Evolutionary conservation across 371 early-diverging fungal species (phyloP).

Genomic region (Circinella umbellata): DNA sequence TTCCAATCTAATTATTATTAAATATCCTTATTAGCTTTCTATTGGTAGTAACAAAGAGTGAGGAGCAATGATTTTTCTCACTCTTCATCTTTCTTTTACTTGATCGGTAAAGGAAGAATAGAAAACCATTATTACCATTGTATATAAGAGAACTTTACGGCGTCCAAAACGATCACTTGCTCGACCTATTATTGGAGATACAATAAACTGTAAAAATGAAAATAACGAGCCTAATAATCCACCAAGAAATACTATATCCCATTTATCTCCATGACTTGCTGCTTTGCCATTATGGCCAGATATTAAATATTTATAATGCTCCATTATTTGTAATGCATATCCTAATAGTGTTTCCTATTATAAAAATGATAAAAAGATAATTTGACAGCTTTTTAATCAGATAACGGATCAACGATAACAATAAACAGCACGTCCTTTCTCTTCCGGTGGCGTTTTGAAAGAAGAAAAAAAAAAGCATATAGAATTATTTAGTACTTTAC

Average conservation of each 20-base stretch:
- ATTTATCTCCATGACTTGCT: slow-evolving; percentile 36
- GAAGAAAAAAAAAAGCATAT: neutral
- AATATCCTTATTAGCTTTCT: neutral
- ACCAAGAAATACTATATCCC: slow-evolving; percentile 94
- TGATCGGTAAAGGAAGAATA: too few species aligned
- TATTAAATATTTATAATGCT: slow-evolving; percentile 44
- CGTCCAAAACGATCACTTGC: slow-evolving; percentile 87
- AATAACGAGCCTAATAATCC: slow-evolving; percentile 93
- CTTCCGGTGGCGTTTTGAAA: neutral
- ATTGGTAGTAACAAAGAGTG: too few species aligned
- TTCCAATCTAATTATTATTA: slow-evolving; percentile 70
- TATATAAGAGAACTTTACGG: slow-evolving; percentile 79
- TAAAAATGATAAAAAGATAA: neutral
- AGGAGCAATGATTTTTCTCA: too few species aligned
- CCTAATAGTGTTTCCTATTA: slow-evolving; percentile 38
- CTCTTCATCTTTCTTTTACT: neutral
- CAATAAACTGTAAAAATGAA: slow-evolving; percentile 92
- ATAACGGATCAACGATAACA: too few species aligned
- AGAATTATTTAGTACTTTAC: neutral
- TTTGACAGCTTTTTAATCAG: neutral
- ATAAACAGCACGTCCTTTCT: too few species aligned
- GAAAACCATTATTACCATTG: slow-evolving; percentile 64
- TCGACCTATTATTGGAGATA: slow-evolving; percentile 86
- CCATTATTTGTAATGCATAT: slow-evolving; percentile 36
- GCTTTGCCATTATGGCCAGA: neutral